A percentile compares a stretch with the other conserved stretches of the same genome.
These are phyloP conservation scores for Globisporangium okanoganense DNA, from an alignment of 352 stramenopile genomes.

Conservation along the genomic window DNA sequence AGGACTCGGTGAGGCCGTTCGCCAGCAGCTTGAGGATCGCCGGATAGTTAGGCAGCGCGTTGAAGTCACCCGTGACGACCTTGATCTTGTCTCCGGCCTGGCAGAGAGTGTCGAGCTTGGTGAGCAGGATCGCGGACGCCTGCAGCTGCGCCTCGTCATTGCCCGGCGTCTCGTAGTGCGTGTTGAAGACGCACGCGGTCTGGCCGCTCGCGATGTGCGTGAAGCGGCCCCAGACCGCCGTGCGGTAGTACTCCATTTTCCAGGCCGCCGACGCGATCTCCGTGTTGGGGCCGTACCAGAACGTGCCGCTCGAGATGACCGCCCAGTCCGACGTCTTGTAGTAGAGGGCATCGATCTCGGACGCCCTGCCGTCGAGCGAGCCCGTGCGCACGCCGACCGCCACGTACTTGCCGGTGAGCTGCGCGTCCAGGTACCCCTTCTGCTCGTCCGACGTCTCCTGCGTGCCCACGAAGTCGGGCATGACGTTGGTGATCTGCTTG, in stretches of 20 bases:
- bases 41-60: conserved; percentile 58
- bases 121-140: conserved; percentile 61
- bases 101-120: conserved; percentile 44
- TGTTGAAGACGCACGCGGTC: conserved; percentile 75
- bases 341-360: conserved; percentile 62
- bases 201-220: conserved; percentile 54
- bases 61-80: conserved; percentile 70
- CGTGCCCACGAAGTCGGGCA: conserved; percentile 71
- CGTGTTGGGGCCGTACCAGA: conserved; percentile 56
- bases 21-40: conserved; percentile 58
- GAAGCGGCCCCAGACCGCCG: conserved; percentile 68
- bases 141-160: conserved; percentile 70
- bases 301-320: conserved; percentile 52
- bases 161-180: conserved; percentile 78
- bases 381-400: conserved; percentile 54
- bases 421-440: conserved; percentile 49
- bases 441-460: conserved; percentile 80
- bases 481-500: conserved; percentile 44
- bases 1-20: conserved; percentile 45
- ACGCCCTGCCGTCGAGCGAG: conserved; percentile 53
- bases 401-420: conserved; percentile 51
- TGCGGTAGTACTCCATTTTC: conserved; percentile 73
- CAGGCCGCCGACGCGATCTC: conserved; percentile 47
- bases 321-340: conserved; percentile 60
- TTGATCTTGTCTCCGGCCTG: conserved; percentile 52